Evolutionary conservation across 768 basidiomycete species (phyloP), one percentile per base, ranked within the genome.

Genomic region (Boletus rex-veris): DNA sequence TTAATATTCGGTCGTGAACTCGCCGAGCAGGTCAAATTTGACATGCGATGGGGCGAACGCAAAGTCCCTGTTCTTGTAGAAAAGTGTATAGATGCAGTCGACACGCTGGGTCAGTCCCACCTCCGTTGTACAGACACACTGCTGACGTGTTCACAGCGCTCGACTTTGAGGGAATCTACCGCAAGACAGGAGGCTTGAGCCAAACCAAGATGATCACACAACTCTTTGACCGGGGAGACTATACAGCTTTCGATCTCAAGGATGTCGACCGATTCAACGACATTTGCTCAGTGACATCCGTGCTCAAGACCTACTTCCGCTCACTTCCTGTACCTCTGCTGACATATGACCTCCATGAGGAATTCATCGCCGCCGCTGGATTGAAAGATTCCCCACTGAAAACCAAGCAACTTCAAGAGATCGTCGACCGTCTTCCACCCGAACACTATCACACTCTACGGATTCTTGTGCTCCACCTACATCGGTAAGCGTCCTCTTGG

Each of bases 151-250:
- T 28, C 30, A 30, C 48, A 91, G 95, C 90, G 5, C 80, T 98
- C 74, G 92, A 97, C 54, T 94, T 94, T 64, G 97, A 99, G 70
- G 97, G 97, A 11, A 92, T 99, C 58, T 99, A 99, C 71, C 92
- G 97, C 58, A 99, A 99, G 75, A 92, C 88, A 0, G 97, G 97
- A 30, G 97, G 97, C 3, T 85, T 90, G 28, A 81, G 89, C 3
- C 95, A 95, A 64, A 89, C 92, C 35, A 96, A 96, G 74, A 80
- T 80, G 48, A 98, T 99, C 72, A 94, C 92, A 0, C 90, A 95
- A 58, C 77, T 96, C 24, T 99, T 99, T 63, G 97, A 98, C 65
- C 82, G 89, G 45, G 94, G 92, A 50, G 88, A 96, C 68, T 96
- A 97, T 69, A 67, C 77, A 15, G 76, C 91, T 0, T 98, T 99